Evolutionary conservation across 2,329 filamentous ascomycete genomes (phyloP).

Genomic region (Chaetomium globosum): DNA sequence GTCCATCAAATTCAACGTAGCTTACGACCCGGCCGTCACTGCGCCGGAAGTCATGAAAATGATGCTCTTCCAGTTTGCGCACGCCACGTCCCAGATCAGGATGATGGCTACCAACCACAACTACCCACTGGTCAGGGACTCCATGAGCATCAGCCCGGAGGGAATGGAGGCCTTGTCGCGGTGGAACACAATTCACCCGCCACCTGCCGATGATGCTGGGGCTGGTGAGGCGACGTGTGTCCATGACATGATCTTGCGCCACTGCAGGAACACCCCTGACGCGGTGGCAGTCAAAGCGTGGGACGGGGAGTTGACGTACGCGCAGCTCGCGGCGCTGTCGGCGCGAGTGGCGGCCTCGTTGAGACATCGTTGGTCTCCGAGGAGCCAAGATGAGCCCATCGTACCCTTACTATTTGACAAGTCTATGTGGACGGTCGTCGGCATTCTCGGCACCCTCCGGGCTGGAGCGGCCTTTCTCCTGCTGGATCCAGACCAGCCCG

Average conservation of each 20-base stretch:
- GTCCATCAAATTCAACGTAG: constrained; percentile 1
- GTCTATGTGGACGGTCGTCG: constrained; percentile 8
- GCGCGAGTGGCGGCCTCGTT: constrained; percentile 6
- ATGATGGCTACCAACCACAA: constrained; percentile 3
- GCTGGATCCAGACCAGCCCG: constrained; percentile 6
- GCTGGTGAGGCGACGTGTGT: constrained; percentile 1
- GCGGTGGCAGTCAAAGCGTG: constrained; percentile 4
- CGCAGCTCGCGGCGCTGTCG: constrained; percentile 4
- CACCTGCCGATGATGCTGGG: constrained; percentile 3
- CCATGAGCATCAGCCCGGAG: constrained; percentile 4
- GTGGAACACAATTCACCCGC: constrained; percentile 1
- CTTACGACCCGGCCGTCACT: constrained; percentile 2
- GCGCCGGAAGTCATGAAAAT: constrained; percentile 4
- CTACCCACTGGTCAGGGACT: constrained; percentile 2
- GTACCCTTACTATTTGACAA: constrained; percentile 1
- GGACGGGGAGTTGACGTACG: constrained; percentile 7
- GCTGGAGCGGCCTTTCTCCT: constrained; percentile 8
- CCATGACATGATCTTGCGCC: constrained; percentile 7
- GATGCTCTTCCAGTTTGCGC: constrained; percentile 6
- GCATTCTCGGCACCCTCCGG: constrained; percentile 5
- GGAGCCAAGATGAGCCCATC: constrained; percentile 1
- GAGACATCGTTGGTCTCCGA: not conserved
- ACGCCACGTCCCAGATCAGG: constrained; percentile 9
- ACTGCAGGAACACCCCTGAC: constrained; percentile 6
- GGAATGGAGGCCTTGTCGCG: constrained; percentile 5